phyloP scores from a whole-genome alignment of 257 asterid genomes.

The Ajuga chamaepitys region DNA sequence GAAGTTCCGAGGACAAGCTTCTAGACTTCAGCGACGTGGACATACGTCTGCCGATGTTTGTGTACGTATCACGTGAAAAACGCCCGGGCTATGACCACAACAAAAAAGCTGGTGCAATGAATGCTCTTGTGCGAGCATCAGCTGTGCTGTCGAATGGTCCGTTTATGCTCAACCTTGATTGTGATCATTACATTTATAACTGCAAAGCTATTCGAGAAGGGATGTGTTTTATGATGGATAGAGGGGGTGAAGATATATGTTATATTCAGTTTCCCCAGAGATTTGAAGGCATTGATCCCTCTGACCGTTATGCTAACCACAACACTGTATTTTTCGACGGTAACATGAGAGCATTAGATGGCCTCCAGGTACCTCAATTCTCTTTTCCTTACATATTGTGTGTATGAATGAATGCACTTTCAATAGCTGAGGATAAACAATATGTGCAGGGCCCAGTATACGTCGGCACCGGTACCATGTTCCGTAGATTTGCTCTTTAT shows the following conservation, averaged over 20 bases:
- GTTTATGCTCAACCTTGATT: slow-evolving; percentile 57
- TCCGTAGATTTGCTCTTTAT: slow-evolving; percentile 52
- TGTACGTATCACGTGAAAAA: slow-evolving; percentile 50
- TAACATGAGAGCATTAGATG: slow-evolving; percentile 57
- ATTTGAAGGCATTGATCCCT: slow-evolving; percentile 70
- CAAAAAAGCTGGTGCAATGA: slow-evolving; percentile 75
- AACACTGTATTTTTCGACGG: slow-evolving; percentile 60
- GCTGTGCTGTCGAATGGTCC: slow-evolving; percentile 54
- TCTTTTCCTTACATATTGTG: no score
- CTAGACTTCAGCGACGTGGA: slow-evolving; percentile 49
- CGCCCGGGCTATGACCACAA: slow-evolving; percentile 61
- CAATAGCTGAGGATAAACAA: background rate
- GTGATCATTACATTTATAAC: slow-evolving; percentile 55
- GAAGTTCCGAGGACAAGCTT: slow-evolving; percentile 36
- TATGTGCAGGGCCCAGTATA: slow-evolving; percentile 47
- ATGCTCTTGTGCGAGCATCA: slow-evolving; percentile 56
- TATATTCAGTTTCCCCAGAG: slow-evolving; percentile 62
- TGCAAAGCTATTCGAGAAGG: slow-evolving; percentile 56
- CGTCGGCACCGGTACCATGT: slow-evolving; percentile 60
- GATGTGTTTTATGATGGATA: slow-evolving; percentile 67
- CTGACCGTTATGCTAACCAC: slow-evolving; percentile 60
- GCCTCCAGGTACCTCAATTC: slow-evolving; percentile 32
- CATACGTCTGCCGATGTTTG: slow-evolving; percentile 55
- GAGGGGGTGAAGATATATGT: slow-evolving; percentile 62
- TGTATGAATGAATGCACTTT: no score